phyloP scores from a whole-genome alignment of 2,329 filamentous ascomycete genomes.

The Sporothrix luriei region DNA sequence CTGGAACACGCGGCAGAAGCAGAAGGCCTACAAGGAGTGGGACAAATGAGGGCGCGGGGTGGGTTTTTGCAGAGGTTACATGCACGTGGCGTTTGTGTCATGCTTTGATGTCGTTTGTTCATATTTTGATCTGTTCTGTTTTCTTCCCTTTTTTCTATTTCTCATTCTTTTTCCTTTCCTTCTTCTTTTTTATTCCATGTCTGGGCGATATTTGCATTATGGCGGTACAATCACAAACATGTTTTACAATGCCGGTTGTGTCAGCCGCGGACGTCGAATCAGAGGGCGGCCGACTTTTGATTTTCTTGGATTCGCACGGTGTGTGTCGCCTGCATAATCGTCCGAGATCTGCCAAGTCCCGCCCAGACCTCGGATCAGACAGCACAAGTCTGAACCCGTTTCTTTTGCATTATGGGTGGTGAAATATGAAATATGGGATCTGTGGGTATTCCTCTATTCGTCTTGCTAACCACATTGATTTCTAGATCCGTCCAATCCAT shows the following conservation, averaged over 20 bases:
- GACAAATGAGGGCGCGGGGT: constrained; percentile 37
- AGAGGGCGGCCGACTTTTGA: background rate
- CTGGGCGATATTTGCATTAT: background rate
- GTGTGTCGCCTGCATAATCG: constrained; percentile 2
- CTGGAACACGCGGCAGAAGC: constrained; percentile 79
- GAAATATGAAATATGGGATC: too few species aligned
- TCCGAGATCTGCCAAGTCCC: constrained; percentile 27
- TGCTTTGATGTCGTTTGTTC: background rate
- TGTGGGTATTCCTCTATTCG: background rate
- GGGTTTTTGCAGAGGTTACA: background rate
- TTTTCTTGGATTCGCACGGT: background rate
- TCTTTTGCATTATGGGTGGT: background rate
- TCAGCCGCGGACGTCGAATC: too few species aligned
- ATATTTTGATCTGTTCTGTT: too few species aligned
- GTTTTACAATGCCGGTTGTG: constrained; percentile 13
- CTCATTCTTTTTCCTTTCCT: background rate
- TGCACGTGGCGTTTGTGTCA: background rate
- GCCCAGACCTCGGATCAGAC: constrained; percentile 26
- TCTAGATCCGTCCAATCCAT: background rate
- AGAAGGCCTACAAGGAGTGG: constrained; percentile 64
- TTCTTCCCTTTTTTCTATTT: background rate
- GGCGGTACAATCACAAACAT: constrained; percentile 16
- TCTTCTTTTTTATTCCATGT: background rate
- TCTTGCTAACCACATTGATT: background rate
- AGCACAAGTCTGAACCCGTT: constrained; percentile 4